Conservation (phyloP, 23 red algal species). For the Agarophyton chilense region DNA sequence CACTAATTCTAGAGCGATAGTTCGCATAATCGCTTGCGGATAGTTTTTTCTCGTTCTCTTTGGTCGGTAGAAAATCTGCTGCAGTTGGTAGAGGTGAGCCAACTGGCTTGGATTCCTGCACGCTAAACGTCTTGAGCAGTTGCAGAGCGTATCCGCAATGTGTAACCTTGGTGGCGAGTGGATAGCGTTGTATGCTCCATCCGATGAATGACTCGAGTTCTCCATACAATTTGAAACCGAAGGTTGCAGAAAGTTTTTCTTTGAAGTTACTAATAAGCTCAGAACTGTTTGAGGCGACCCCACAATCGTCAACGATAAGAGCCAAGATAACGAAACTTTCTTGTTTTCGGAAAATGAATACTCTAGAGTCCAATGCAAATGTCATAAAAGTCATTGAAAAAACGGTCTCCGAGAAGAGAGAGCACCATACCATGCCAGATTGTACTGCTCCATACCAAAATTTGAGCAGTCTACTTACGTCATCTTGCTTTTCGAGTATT, state of each 20-base stretch:
- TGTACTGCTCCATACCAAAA: conserved; percentile 5
- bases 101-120: too few species aligned
- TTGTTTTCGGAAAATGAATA: not conserved
- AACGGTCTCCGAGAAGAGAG: not conserved
- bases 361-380: not conserved
- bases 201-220: not conserved
- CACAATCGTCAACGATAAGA: not conserved
- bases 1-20: too few species aligned
- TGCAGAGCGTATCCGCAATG: too few species aligned
- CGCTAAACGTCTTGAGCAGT: too few species aligned
- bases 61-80: too few species aligned
- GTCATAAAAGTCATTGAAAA: not conserved
- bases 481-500: too few species aligned
- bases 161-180: not conserved
- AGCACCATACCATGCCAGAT: not conserved
- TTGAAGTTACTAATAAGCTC: too few species aligned
- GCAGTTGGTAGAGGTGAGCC: too few species aligned
- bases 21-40: too few species aligned
- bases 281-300: not conserved
- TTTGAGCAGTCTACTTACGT: too few species aligned
- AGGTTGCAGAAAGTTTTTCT: conserved; percentile 1
- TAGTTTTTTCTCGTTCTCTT: too few species aligned
- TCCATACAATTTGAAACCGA: too few species aligned
- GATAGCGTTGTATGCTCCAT: not conserved
- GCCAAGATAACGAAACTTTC: not conserved